These are phyloP conservation scores for Mimosa pudica DNA, from an alignment of 306 rosid genomes.

Conservation along the genomic window DNA sequence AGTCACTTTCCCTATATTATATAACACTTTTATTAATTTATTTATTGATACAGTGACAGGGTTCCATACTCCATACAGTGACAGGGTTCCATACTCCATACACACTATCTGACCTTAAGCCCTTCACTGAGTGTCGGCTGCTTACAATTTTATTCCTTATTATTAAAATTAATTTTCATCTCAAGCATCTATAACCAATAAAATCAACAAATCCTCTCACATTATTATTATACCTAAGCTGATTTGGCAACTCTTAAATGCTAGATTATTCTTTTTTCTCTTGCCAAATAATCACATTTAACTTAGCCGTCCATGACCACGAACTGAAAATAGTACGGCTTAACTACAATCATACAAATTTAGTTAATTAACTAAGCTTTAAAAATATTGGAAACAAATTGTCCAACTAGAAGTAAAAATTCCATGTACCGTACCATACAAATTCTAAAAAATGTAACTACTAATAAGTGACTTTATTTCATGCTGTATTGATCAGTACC, in stretches of 20 bases:
- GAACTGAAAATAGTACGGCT: not conserved
- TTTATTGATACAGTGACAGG: not conserved
- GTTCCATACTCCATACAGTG: not conserved
- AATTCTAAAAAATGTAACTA: no score
- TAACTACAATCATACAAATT: not conserved
- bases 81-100: no score
- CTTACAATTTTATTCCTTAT: not conserved
- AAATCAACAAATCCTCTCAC: not conserved
- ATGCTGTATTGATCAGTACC: not conserved
- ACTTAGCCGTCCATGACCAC: no score
- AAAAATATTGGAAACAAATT: not conserved
- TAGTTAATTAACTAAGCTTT: not conserved
- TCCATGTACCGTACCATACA: no score
- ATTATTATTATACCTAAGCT: not conserved
- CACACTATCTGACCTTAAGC: not conserved
- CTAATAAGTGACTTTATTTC: not conserved
- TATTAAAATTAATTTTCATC: not conserved
- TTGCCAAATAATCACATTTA: not conserved
- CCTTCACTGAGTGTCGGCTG: not conserved
- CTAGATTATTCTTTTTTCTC: not conserved
- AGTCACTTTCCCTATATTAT: not conserved
- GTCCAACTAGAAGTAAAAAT: not conserved
- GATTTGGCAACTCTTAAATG: conserved; percentile 7
- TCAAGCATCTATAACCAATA: not conserved
- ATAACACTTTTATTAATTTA: not conserved